A percentile compares a stretch with the other conserved stretches of the same genome.
These are phyloP conservation scores for Lentinula aciculospora DNA, from an alignment of 768 basidiomycete genomes.

Conservation along the genomic window DNA sequence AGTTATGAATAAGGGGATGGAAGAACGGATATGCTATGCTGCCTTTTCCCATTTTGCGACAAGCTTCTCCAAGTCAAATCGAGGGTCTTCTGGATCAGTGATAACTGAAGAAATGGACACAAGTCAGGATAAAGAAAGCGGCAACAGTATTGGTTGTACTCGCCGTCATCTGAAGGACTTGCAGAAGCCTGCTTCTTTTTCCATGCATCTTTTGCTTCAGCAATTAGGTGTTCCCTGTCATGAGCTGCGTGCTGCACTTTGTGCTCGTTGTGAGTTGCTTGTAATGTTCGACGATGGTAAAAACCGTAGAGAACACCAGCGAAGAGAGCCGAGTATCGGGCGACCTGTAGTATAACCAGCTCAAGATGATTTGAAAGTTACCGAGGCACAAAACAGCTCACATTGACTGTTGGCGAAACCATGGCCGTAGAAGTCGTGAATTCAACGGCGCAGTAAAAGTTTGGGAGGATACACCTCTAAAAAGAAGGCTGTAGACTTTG, in stretches of 20 bases:
- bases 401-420: conserved; percentile 75
- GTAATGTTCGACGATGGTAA: conserved; percentile 86
- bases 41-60: conserved; percentile 70
- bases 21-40: conserved; percentile 26
- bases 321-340: conserved; percentile 87
- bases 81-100: conserved; percentile 91
- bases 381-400: conserved; percentile 29
- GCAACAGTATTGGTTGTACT: conserved; percentile 24
- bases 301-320: conserved; percentile 89
- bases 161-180: conserved; percentile 50
- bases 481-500: background rate
- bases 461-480: conserved; percentile 1
- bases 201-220: conserved; percentile 88
- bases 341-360: conserved; percentile 52
- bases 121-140: background rate
- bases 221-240: conserved; percentile 70
- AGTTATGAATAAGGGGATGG: background rate
- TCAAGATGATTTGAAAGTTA: background rate
- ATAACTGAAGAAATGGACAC: conserved; percentile 54
- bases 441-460: background rate
- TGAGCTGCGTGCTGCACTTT: conserved; percentile 72
- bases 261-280: conserved; percentile 71
- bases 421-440: conserved; percentile 25
- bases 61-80: conserved; percentile 93
- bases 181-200: conserved; percentile 63